Evolutionary conservation across 2,329 filamentous ascomycete genomes (phyloP), one percentile per base, ranked within the genome.

Genomic region (Exophiala sp.): DNA sequence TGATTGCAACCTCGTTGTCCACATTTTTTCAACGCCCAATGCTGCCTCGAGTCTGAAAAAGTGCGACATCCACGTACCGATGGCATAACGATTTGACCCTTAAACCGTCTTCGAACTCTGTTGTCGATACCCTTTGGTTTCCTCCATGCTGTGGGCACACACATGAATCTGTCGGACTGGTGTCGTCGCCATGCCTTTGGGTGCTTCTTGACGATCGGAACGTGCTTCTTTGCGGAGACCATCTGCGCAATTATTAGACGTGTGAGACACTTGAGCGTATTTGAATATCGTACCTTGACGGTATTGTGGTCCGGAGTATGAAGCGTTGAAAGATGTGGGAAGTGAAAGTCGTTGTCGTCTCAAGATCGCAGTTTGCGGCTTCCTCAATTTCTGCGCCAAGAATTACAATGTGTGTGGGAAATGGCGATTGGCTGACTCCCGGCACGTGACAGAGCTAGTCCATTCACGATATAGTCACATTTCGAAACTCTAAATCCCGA

Each of bases 121-220:
- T 91, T 95, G 82, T 99, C 94, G 79, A 99, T 99, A 90, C 94
- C 94, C 89, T 99, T 99, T 68, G 94, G 94, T 85, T 97, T 99
- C 81, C 94, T 88, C 94, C 94, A 99, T 84, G 84, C 87, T 67
- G 88, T 75, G 73, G 83, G 86, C 68, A 97, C 86, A 75, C 94
- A 87, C 82, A 86, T 96, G 84, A 95, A 99, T 75, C 87, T 87
- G 80, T 97, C 94, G 78, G 84, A 89, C 86, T 99, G 94, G 82
- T 99, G 94, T 76, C 94, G 89, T 79, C 85, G 86, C 88, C 97
- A 99, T 81, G 82, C 84, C 85, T 91, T 90, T 73, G 88, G 91
- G 85, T 91, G 91, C 91, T 99, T 99, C 90, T 99, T 99, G 75
- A 99, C 89, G 85, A 99, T 99, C 73, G 91, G 87, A 75, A 97